phyloP scores from a whole-genome alignment of 768 basidiomycete genomes.

The Kwoniella shandongensis region DNA sequence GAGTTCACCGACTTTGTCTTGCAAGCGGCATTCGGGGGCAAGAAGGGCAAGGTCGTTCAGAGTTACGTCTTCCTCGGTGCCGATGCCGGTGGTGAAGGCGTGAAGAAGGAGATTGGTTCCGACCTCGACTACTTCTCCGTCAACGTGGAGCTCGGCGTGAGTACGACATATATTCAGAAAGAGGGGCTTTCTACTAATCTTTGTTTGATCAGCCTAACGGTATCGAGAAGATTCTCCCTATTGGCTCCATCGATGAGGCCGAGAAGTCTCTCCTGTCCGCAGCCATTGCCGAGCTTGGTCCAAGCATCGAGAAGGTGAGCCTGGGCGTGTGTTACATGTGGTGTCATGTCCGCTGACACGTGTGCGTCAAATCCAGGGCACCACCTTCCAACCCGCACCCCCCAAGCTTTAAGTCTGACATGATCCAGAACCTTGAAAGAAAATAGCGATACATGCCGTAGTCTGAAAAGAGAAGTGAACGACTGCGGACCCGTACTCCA shows the following conservation, averaged over 20 bases:
- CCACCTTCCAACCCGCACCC: conserved; percentile 41
- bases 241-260: conserved; percentile 74
- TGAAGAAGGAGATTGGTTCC: conserved; percentile 78
- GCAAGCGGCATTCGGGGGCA: conserved; percentile 64
- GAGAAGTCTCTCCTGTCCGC: conserved; percentile 83
- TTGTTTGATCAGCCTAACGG: conserved; percentile 61
- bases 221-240: conserved; percentile 85
- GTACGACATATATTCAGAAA: conserved; percentile 29
- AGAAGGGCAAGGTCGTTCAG: conserved; percentile 71
- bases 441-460: no score
- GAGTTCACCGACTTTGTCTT: conserved; percentile 66
- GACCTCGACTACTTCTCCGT: conserved; percentile 95
- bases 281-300: conserved; percentile 52
- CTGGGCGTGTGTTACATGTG: neutral
- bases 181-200: neutral
- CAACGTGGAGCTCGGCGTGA: conserved; percentile 88
- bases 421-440: no score
- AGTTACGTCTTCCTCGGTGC: conserved; percentile 79
- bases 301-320: conserved; percentile 51
- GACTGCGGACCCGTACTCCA: no score
- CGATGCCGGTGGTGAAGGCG: conserved; percentile 67
- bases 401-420: conserved; percentile 41
- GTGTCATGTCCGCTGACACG: conserved; percentile 1
- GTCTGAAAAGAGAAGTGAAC: no score
- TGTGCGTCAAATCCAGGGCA: conserved; percentile 21